These are phyloP conservation scores for Cytospora leucostoma DNA, from an alignment of 2,329 filamentous ascomycete species.

Conservation along the genomic window DNA sequence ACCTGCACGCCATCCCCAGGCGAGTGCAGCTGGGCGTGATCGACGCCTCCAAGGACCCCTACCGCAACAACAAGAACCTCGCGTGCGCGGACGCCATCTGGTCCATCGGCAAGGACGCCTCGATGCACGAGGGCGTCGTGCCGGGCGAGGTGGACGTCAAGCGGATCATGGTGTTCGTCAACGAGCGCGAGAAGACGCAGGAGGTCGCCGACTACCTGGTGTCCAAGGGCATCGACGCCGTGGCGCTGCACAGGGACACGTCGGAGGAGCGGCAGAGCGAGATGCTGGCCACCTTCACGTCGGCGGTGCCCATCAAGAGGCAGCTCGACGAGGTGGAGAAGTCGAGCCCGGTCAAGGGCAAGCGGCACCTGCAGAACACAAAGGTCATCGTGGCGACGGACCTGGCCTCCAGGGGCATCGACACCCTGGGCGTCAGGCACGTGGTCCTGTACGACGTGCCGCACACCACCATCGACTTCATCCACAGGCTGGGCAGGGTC, in stretches of 20 bases:
- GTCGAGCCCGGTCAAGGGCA: slow-evolving; percentile 37
- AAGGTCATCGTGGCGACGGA: slow-evolving; percentile 95
- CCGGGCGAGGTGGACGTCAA: slow-evolving; percentile 68
- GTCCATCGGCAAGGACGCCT: slow-evolving; percentile 79
- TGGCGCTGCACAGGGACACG: slow-evolving; percentile 83
- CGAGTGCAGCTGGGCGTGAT: slow-evolving; percentile 92
- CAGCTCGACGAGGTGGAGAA: slow-evolving; percentile 35
- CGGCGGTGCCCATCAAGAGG: slow-evolving; percentile 42
- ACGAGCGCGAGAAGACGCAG: slow-evolving; percentile 86
- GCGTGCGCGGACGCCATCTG: slow-evolving; percentile 95
- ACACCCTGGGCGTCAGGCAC: slow-evolving; percentile 86
- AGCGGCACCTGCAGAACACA: slow-evolving; percentile 67
- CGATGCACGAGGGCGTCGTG: slow-evolving; percentile 56
- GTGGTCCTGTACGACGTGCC: slow-evolving; percentile 98
- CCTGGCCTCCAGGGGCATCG: slow-evolving; percentile 87
- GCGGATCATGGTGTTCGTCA: slow-evolving; percentile 92
- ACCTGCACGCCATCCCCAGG: slow-evolving; percentile 92
- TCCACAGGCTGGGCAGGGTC: slow-evolving; percentile 88
- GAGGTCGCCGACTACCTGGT: slow-evolving; percentile 77
- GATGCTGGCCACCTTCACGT: slow-evolving; percentile 74
- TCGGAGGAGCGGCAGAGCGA: slow-evolving; percentile 75
- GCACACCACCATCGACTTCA: slow-evolving; percentile 96
- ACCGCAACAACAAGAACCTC: slow-evolving; percentile 87
- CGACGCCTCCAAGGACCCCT: slow-evolving; percentile 89
- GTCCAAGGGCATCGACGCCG: slow-evolving; percentile 84